These are phyloP conservation scores for Allium sativum DNA, from an alignment of 106 monocot genomes.

Conservation along the genomic window DNA sequence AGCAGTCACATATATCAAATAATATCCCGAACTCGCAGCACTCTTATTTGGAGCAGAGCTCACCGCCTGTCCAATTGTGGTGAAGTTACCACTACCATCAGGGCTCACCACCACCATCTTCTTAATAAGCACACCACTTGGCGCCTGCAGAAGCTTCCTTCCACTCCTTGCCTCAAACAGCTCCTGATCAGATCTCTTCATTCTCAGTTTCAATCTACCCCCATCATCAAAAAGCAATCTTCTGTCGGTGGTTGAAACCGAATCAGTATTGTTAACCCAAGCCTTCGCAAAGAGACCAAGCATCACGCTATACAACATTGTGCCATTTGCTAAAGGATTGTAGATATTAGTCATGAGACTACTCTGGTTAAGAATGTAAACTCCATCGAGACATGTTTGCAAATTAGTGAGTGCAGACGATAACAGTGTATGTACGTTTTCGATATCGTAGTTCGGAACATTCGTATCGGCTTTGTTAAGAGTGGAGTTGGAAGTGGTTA, in stretches of 20 bases:
- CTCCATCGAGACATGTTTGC: constrained; percentile 1
- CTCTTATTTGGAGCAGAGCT: constrained; percentile 55
- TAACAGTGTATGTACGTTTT: not conserved
- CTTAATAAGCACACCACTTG: not conserved
- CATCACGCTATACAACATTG: constrained; percentile 50
- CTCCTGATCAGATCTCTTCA: constrained; percentile 13
- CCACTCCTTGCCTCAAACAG: constrained; percentile 29
- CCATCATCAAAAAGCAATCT: constrained; percentile 20
- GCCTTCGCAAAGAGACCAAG: constrained; percentile 15
- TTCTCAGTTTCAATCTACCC: not conserved
- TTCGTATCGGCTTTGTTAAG: not conserved
- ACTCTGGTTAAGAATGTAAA: constrained; percentile 18
- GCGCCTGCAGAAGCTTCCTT: constrained; percentile 36
- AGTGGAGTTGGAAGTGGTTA: not conserved
- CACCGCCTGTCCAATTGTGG: constrained; percentile 42
- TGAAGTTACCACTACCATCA: constrained; percentile 65
- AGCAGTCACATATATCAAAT: constrained; percentile 24
- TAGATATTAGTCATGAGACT: constrained; percentile 20
- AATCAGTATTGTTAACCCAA: not conserved
- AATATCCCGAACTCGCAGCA: not conserved
- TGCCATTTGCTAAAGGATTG: constrained; percentile 17
- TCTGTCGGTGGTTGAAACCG: not conserved
- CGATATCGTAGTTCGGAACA: not conserved
- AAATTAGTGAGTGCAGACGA: not conserved
- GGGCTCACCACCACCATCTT: constrained; percentile 49